Percentiles rank a stretch among this genome's conserved stretches.
Conservation (phyloP, 768 basidiomycete species). For the Tylopilus sp. region DNA sequence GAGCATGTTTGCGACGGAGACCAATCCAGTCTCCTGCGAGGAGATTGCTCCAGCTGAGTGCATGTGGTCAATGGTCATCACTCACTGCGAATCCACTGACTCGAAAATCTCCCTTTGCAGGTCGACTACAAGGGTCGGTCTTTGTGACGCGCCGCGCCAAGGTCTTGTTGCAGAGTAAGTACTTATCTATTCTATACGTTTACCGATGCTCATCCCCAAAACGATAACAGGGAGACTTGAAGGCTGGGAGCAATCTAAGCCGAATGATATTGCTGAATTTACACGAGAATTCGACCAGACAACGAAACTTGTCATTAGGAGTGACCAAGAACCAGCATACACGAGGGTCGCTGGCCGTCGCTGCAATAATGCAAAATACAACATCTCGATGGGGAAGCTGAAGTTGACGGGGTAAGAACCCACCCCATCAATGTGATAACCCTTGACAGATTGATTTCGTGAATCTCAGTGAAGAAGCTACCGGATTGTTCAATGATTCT, state of each 20-base stretch:
- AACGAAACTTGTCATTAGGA: background rate
- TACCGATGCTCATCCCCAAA: no score
- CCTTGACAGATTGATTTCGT: background rate
- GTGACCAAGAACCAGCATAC: background rate
- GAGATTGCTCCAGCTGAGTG: background rate
- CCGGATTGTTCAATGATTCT: constrained; percentile 9
- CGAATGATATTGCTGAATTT: background rate
- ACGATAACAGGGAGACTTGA: background rate
- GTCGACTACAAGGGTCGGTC: background rate
- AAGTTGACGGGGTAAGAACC: constrained; percentile 11
- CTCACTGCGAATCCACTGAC: background rate
- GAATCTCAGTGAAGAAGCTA: constrained; percentile 5
- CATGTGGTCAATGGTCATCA: background rate
- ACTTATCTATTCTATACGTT: no score
- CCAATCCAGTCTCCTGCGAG: background rate
- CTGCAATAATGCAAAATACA: background rate
- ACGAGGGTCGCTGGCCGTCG: constrained; percentile 6
- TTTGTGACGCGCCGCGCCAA: background rate
- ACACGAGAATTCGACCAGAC: constrained; percentile 1
- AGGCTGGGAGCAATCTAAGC: background rate
- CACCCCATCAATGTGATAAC: background rate
- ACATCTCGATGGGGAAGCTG: constrained; percentile 5
- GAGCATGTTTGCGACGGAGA: background rate
- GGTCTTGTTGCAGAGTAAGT: background rate
- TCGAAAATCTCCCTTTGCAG: background rate